Conservation (phyloP, 345 rosid genomes). For the Linum trigynum region DNA sequence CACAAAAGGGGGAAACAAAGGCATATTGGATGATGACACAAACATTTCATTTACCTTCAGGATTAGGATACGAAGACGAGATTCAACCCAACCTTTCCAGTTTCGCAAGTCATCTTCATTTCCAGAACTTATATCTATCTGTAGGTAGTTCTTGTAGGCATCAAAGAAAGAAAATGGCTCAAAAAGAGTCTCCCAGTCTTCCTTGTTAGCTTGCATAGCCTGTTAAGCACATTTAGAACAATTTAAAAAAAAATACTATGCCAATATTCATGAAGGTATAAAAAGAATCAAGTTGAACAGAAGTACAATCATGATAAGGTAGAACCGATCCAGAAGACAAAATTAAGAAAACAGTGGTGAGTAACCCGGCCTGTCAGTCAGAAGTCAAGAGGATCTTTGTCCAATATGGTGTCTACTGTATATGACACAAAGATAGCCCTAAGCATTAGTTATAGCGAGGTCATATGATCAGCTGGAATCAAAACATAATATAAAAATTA, state of each 20-base stretch:
- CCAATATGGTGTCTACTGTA: too few relatives aligned
- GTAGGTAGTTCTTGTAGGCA: slow-evolving; percentile 85
- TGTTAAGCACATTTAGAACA: slow-evolving; percentile 27
- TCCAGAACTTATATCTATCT: slow-evolving; percentile 70
- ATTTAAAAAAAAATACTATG: background rate
- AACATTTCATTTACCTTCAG: slow-evolving; percentile 45
- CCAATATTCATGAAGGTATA: background rate
- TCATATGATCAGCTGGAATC: too few relatives aligned
- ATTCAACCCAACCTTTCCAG: slow-evolving; percentile 99
- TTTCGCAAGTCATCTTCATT: slow-evolving; percentile 75
- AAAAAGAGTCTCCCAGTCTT: slow-evolving; percentile 84
- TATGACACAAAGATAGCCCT: too few relatives aligned
- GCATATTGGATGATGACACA: background rate
- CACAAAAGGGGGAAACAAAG: background rate
- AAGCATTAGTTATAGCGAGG: too few relatives aligned
- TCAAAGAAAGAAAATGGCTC: slow-evolving; percentile 87
- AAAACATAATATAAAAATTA: too few relatives aligned
- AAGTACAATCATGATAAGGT: too few relatives aligned
- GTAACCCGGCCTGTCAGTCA: too few relatives aligned
- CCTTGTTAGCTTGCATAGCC: slow-evolving; percentile 79
- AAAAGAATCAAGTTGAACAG: background rate
- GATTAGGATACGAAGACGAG: slow-evolving; percentile 90
- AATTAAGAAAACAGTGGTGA: too few relatives aligned
- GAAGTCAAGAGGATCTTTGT: too few relatives aligned
- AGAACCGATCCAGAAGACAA: too few relatives aligned